These are phyloP conservation scores for Conticribra guillardii DNA, from an alignment of 108 stramenopile genomes.

Conservation along the genomic window DNA sequence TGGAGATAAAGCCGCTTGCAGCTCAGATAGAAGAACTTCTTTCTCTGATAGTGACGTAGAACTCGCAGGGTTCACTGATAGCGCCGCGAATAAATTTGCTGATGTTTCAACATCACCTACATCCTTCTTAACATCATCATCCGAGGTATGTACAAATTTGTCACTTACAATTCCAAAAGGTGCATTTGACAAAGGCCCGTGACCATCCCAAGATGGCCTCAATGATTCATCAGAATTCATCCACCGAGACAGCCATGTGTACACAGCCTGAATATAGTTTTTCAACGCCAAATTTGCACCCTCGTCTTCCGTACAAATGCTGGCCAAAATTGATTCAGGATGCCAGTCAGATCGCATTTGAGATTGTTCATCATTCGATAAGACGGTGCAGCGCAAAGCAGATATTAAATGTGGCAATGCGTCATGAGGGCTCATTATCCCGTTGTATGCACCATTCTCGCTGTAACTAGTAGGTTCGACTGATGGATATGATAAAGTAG, in stretches of 20 bases:
- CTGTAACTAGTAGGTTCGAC: neutral
- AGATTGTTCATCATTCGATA: slow-evolving; percentile 54
- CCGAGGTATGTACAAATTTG: slow-evolving; percentile 16
- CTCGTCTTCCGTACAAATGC: slow-evolving; percentile 61
- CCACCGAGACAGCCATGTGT: slow-evolving; percentile 66
- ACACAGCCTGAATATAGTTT: slow-evolving; percentile 42
- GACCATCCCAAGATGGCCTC: slow-evolving; percentile 47
- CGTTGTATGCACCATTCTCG: slow-evolving; percentile 11
- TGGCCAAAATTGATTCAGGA: slow-evolving; percentile 77
- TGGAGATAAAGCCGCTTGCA: slow-evolving; percentile 29
- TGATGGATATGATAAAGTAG: slow-evolving; percentile 47
- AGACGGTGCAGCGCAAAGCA: slow-evolving; percentile 49
- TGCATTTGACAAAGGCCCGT: slow-evolving; percentile 51
- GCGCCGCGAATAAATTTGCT: slow-evolving; percentile 44
- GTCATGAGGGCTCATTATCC: slow-evolving; percentile 45
- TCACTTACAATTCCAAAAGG: slow-evolving; percentile 50
- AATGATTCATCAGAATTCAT: slow-evolving; percentile 44
- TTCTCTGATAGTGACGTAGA: slow-evolving; percentile 20
- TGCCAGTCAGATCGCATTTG: slow-evolving; percentile 72
- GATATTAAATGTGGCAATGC: slow-evolving; percentile 64
- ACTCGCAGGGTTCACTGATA: slow-evolving; percentile 17
- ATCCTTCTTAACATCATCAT: slow-evolving; percentile 33
- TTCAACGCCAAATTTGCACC: slow-evolving; percentile 63
- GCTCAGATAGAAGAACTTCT: slow-evolving; percentile 26
- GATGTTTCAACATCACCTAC: slow-evolving; percentile 26